Evolutionary conservation across 768 basidiomycete genomes (phyloP).

Genomic region (Russula compacta): DNA sequence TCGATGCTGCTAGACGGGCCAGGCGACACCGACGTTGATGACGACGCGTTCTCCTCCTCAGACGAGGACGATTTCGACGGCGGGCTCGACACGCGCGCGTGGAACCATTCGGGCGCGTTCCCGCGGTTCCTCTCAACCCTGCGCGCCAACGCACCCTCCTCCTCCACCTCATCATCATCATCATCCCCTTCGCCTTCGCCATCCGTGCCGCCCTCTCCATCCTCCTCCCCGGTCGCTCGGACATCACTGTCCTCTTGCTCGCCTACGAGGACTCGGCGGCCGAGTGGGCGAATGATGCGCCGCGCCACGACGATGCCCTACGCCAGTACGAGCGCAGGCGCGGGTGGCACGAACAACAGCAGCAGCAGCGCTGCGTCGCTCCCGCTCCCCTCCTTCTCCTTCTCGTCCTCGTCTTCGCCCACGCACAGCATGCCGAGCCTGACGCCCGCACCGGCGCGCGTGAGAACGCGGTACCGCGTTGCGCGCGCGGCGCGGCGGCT

Average conservation of each 20-base stretch:
- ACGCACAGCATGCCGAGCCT: constrained; percentile 15
- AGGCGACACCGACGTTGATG: constrained; percentile 12
- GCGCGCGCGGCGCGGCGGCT: constrained; percentile 22
- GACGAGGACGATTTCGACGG: constrained; percentile 16
- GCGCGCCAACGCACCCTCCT: constrained; percentile 13
- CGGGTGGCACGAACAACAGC: neutral
- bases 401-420: neutral
- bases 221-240: neutral
- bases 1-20: neutral
- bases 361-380: constrained; percentile 5
- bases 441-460: constrained; percentile 23
- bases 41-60: constrained; percentile 12
- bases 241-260: neutral
- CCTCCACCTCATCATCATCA: constrained; percentile 8
- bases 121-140: constrained; percentile 23
- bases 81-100: constrained; percentile 21
- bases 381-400: neutral
- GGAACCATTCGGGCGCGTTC: constrained; percentile 26
- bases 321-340: neutral
- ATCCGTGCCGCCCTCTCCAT: constrained; percentile 9
- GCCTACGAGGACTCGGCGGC: neutral
- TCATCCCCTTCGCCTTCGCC: constrained; percentile 1
- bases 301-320: constrained; percentile 9
- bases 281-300: no score
- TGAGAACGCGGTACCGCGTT: constrained; percentile 24